Percentiles rank a stretch among this genome's conserved stretches.
Conservation (phyloP, 441 rosid species). For the Gossypium schwendimanii region DNA sequence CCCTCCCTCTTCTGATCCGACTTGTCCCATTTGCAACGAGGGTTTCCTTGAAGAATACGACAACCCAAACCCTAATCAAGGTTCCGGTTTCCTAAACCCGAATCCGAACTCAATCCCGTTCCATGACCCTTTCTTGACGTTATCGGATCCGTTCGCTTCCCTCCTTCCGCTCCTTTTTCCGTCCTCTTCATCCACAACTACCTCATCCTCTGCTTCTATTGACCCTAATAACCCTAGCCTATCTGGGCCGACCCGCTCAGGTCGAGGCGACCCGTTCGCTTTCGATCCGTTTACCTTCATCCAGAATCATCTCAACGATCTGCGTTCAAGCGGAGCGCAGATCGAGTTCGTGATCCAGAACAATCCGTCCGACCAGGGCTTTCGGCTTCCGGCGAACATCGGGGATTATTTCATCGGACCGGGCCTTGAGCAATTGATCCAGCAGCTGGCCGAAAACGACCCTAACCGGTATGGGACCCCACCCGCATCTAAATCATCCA, state of each 20-base stretch:
- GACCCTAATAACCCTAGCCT: conserved; percentile 16
- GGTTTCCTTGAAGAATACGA: conserved; percentile 67
- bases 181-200: conserved; percentile 11
- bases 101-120: background rate
- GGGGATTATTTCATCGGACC: conserved; percentile 75
- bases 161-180: conserved; percentile 16
- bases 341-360: conserved; percentile 58
- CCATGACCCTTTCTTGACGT: conserved; percentile 13
- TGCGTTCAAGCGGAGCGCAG: conserved; percentile 47
- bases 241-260: conserved; percentile 15
- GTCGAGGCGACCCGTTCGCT: conserved; percentile 17
- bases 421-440: conserved; percentile 72
- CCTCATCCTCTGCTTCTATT: conserved; percentile 10
- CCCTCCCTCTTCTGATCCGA: conserved; percentile 43
- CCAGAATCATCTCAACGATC: conserved; percentile 43
- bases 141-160: conserved; percentile 13
- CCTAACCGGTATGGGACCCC: conserved; percentile 72
- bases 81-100: conserved; percentile 12
- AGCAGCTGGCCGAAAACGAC: conserved; percentile 71
- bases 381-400: conserved; percentile 29
- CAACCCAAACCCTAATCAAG: conserved; percentile 29
- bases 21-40: conserved; percentile 53
- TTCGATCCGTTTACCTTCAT: conserved; percentile 52
- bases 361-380: conserved; percentile 29
- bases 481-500: conserved; percentile 66